Evolutionary conservation across 2,329 filamentous ascomycete genomes (phyloP), one percentile per base, ranked within the genome.

Genomic region (Celoporthe dispersa): DNA sequence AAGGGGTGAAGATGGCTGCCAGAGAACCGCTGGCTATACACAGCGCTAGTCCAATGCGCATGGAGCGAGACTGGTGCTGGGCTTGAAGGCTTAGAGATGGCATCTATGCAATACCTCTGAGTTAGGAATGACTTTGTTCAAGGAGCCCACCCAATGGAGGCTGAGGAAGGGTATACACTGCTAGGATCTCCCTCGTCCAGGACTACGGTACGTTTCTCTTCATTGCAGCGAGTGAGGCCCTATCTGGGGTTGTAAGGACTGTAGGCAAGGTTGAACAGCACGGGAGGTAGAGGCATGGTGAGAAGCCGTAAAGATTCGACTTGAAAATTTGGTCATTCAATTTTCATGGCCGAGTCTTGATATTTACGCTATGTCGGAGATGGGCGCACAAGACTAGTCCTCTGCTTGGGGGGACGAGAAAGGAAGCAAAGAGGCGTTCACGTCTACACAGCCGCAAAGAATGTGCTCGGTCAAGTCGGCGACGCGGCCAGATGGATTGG

Each of bases 401-500:
- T 22, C 6, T 64, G 14, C n/a, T 53, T 25, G 25, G 19, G 2
- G 25, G 19, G 5, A 12, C 5, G 19, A 31, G n/a, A 28, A 44
- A 16, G 4, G 5, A 16, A 6, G 25, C 14, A 4, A 33, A 31
- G 25, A 55, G 25, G 25, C 4, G 2, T 33, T 61, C 62, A 68
- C 39, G 2, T 14, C 22, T 33, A 28, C 9, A 33, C 11, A 16
- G 19, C 19, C n/a, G 25, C 41, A 3, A 11, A 48, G 16, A 9
- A 3, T 19, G 6, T 60, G 31, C 41, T 60, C 39, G 69, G 65
- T 65, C 62, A 68, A 37, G 55, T 51, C 39, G 65, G 70, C 62
- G 55, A 68, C 61, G 70, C 63, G 57, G 63, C 67, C 63, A 69
- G 68, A 28, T 72, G 70, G 44, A 72, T 72, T 72, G 68, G 68